These are phyloP conservation scores for Castanospermum australe DNA, from an alignment of 306 rosid genomes.

Conservation along the genomic window DNA sequence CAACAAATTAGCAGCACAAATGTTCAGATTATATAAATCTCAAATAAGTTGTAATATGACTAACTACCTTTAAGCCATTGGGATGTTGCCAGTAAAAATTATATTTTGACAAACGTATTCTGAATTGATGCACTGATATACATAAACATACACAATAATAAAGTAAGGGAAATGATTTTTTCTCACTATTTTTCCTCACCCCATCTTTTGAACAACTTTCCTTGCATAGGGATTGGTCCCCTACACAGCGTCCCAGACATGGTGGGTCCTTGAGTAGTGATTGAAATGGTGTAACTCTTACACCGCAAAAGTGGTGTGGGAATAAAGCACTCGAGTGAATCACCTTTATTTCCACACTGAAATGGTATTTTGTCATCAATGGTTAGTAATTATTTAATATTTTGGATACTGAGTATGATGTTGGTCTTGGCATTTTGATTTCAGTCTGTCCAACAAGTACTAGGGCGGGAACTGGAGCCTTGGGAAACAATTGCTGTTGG, in stretches of 20 bases:
- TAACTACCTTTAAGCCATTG: background rate
- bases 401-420: background rate
- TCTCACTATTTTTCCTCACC: no score
- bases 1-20: background rate
- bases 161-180: no score
- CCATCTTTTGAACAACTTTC: no score
- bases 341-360: background rate
- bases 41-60: background rate
- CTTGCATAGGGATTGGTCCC: no score
- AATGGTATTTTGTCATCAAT: background rate
- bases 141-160: no score
- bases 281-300: no score
- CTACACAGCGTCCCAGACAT: no score
- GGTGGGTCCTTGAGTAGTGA: no score
- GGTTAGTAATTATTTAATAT: no score
- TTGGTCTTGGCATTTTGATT: constrained; percentile 19
- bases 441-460: constrained; percentile 68
- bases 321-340: background rate
- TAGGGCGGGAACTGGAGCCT: constrained; percentile 83
- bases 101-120: background rate
- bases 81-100: background rate
- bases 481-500: constrained; percentile 97
- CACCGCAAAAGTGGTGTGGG: no score
- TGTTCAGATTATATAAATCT: background rate
- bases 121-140: background rate